Base-by-base conservation (phyloP, 1,139 yeast species). In the Candida tunisiensis region DNA sequence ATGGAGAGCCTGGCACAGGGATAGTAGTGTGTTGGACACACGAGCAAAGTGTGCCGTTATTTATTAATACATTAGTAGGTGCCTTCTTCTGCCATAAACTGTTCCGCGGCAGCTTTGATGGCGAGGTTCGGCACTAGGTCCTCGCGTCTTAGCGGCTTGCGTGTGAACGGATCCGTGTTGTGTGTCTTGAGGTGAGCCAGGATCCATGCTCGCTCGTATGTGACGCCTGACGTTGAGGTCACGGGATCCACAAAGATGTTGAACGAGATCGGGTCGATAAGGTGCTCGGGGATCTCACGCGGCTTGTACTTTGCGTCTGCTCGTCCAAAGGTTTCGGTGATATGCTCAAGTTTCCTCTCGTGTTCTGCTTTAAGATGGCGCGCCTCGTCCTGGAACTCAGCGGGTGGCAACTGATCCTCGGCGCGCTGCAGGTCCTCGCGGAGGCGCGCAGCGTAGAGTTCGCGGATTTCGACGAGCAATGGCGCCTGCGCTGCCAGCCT, bases 241-340 rank as follows among this genome's bases (percentile, higher is more conserved):
- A 64, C 70, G 0, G 70, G 70, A 25, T 64, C 55, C 7, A 37
- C 39, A 38, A 62, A 62, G 21, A 63, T 34, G 25, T 56, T 55
- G 40, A 58, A 61, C 2, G 67, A 57, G 16, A 64, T 60, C 5
- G 70, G 70, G 34, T 64, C 69, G 11, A 60, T 33, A 12, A 61
- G 41, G 28, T 48, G 49, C 19, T 60, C 67, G 0, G 69, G 69
- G 1, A 58, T 56, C 12, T 57, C 58, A 4, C 26, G 11, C 8
- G 19, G 9, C 17, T 9, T 12, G 7, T 10, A 8, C 20, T 39
- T 38, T 18, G 41, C 38, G 31, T 44, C 44, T 15, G 42, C 45
- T 11, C 38, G 34, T 15, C 41, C 39, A 27, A 57, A 53, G 12
- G 49, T 37, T 9, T 39, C 31, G 8, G 37, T 32, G 16, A 57